Conservation (phyloP, 176 grass and related monocot species). For the sorghum (Sorghum bicolor) region Sorghum_bicolor_NCBIv3 NC_012872.2:51827001-51827500, state of each 20-base stretch:
- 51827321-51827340: not conserved
- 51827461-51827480: not conserved
- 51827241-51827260: not conserved
- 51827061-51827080: too few relatives aligned
- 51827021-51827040: too few relatives aligned
- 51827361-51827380: not conserved
- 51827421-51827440: conserved; percentile 10
- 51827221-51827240: not conserved
- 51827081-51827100: too few relatives aligned
- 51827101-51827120: too few relatives aligned
- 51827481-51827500: not conserved
- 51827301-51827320: not conserved
- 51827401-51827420: not conserved
- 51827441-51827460: conserved; percentile 15
- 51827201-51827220: not conserved
- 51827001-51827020: too few relatives aligned
- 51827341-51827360: not conserved
- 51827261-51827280: not conserved
- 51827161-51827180: not conserved
- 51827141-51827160: not conserved
- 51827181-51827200: not conserved
- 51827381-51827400: not conserved
- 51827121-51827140: not conserved
- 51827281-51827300: not conserved
- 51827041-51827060: too few relatives aligned